Base-by-base conservation (phyloP, 2,329 filamentous ascomycete genomes). In the Corniculantispora saksenae region DNA sequence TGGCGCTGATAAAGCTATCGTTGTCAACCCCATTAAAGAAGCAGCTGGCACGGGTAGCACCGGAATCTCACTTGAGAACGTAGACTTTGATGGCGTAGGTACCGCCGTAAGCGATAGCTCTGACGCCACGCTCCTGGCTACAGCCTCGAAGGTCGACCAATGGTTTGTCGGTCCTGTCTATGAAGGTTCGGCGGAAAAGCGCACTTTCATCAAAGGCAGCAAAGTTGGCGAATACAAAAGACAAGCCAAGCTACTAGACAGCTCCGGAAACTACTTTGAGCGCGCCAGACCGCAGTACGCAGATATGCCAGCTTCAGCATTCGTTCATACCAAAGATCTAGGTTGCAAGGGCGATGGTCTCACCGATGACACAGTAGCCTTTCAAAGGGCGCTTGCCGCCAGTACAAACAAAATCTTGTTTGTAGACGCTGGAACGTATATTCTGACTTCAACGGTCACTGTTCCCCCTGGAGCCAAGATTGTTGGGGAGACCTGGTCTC, bases 261-360 rank as follows among this genome's bases (percentile, higher is more conserved):
- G 2, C 1, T 17, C 29, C 5, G 66, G 64, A 7, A 29, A 29
- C 66, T 87, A 79, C 70, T 84, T 81, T 68, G 74, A 79, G 61
- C 77, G 79, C 2, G 80, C 83, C 2, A 88, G 87, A 73, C 85
- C 85, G 19, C 83, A 86, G 67, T 87, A 86, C 67, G 77, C 80
- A 35, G 72, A 66, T 6, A 4, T 17, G 4, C 7, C 57, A 1
- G 51, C 64, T 0, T 40, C 40, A 3, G 63, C 66, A 48, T 72
- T 73, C 35, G 7, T 73, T 6, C 63, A 72, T 48, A 43, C 69
- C 40, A 64, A 64, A 19, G 62, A 64, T 27, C 21, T 64, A 3
- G 62, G 59, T 25, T 40, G 29, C 35, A 13, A 27, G 8, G 59
- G 54, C 48, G 62, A 64, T 27, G 54, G 62, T n/a, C 3, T 35